phyloP scores from a whole-genome alignment of 1,284 basidiomycete genomes.

The Moesziomyces antarcticus region DNA sequence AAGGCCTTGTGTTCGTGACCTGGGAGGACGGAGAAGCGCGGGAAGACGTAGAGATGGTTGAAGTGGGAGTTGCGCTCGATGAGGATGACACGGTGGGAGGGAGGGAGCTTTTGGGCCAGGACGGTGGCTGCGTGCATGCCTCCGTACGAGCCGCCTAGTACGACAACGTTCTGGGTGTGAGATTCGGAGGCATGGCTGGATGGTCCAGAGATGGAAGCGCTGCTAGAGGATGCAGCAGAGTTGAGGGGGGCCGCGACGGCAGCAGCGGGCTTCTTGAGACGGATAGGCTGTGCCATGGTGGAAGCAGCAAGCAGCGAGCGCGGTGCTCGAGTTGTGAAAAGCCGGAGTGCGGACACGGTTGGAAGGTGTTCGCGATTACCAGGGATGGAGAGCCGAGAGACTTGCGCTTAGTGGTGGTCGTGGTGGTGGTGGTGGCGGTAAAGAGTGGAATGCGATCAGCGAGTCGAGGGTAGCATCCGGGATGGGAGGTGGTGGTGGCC shows the following conservation, averaged over 20 bases:
- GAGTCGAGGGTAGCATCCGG: no score
- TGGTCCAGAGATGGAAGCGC: constrained; percentile 3
- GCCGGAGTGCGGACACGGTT: constrained; percentile 8
- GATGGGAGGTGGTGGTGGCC: neutral
- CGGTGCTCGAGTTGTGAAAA: constrained; percentile 8
- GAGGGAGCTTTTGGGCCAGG: constrained; percentile 68
- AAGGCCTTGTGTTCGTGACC: constrained; percentile 80
- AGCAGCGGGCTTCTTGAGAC: constrained; percentile 22
- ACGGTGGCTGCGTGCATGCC: constrained; percentile 68
- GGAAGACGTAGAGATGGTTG: constrained; percentile 72
- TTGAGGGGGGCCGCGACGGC: constrained; percentile 7
- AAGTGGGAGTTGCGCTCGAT: constrained; percentile 71
- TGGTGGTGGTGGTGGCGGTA: neutral
- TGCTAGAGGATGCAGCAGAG: constrained; percentile 11
- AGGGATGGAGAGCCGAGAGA: neutral
- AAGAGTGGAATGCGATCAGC: neutral
- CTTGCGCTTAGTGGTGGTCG: no score
- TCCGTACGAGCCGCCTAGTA: constrained; percentile 67
- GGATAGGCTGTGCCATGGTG: constrained; percentile 33
- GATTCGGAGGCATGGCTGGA: constrained; percentile 28
- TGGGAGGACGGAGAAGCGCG: constrained; percentile 75
- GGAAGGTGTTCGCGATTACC: neutral
- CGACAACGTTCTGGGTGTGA: constrained; percentile 65
- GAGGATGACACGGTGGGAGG: constrained; percentile 69
- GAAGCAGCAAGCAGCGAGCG: constrained; percentile 9